Evolutionary conservation across 139 green algal species (phyloP), one percentile per base, ranked within the genome.

Genomic region (Bryopsis sp.): DNA sequence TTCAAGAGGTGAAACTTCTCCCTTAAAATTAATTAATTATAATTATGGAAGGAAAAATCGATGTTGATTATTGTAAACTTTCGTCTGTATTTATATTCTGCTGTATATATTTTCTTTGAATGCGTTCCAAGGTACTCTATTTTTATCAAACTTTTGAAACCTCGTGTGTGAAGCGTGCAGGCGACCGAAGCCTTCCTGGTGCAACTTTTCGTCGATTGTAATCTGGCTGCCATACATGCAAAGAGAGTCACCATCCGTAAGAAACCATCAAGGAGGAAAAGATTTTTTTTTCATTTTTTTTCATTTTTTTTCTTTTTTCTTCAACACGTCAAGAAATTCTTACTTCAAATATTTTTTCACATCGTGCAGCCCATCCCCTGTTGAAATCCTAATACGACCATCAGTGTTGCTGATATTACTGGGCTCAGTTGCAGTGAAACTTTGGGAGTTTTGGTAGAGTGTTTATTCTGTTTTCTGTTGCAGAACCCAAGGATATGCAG

Each of bases 181-280:
- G 82, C 90, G 2, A 84, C 88, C 46, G 94, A 99, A 75, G 94
- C 96, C 69, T 97, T 98, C 71, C 79, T 93, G 36, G 83, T 94
- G 26, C 88, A 95, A 72, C 75, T 99, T 39, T 87, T 99, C 71
- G 90, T 96, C 74, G 91, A 97, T 75, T 89, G 76, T 79, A 96
- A 96, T 76, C 76, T 97, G 58, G 96, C 90, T 78, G 90, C 90
- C 33, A 96, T 97, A 72, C 91, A 97, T 64, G 90, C 91, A 11
- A 95, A 92, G 78, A 83, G 91, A 15, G 88, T 97, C 3, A 97
- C 90, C 26, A 97, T 97, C 72, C n/a, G n/a, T n/a, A n/a, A n/a
- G n/a, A 88, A 70, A 66, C 70, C 70, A 57, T 57, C 47, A 24
- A 57, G 47, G 47, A 57, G 24, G 47, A 22, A 22, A 57, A 57